phyloP scores from a whole-genome alignment of 306 rosid genomes.

The Alnus rubra region DNA sequence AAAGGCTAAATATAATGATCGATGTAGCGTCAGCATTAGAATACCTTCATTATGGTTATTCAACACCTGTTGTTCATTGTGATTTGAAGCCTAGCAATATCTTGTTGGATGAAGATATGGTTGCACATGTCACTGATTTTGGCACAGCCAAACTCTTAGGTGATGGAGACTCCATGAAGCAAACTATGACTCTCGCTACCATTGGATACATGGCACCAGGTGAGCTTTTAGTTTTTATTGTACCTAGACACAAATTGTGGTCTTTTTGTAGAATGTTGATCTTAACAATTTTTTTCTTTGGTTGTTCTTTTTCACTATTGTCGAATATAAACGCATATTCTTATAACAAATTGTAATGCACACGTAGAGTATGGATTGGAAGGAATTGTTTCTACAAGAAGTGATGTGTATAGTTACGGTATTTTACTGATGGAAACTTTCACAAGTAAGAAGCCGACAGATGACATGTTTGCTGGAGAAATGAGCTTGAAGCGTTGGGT shows the following conservation, averaged over 20 bases:
- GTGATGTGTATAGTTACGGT: conserved; percentile 50
- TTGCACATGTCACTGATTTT: conserved; percentile 29
- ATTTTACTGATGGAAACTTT: conserved; percentile 44
- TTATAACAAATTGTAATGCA: not conserved
- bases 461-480: conserved; percentile 32
- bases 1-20: too few relatives aligned
- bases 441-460: conserved; percentile 42
- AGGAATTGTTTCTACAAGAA: conserved; percentile 37
- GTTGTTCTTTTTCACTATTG: too few relatives aligned
- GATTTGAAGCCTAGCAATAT: conserved; percentile 50
- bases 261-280: not conserved
- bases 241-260: too few relatives aligned
- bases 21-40: conserved; percentile 3
- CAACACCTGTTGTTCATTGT: conserved; percentile 32
- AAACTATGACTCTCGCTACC: conserved; percentile 43
- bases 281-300: too few relatives aligned
- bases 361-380: conserved; percentile 35
- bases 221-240: not conserved
- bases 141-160: conserved; percentile 43
- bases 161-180: conserved; percentile 16
- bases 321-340: too few relatives aligned
- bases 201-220: conserved; percentile 55
- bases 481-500: conserved; percentile 22
- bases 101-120: conserved; percentile 44
- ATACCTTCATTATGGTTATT: conserved; percentile 43